These are phyloP conservation scores for Hypoxylon sp. DNA, from an alignment of 2,329 filamentous ascomycete genomes.

Conservation along the genomic window DNA sequence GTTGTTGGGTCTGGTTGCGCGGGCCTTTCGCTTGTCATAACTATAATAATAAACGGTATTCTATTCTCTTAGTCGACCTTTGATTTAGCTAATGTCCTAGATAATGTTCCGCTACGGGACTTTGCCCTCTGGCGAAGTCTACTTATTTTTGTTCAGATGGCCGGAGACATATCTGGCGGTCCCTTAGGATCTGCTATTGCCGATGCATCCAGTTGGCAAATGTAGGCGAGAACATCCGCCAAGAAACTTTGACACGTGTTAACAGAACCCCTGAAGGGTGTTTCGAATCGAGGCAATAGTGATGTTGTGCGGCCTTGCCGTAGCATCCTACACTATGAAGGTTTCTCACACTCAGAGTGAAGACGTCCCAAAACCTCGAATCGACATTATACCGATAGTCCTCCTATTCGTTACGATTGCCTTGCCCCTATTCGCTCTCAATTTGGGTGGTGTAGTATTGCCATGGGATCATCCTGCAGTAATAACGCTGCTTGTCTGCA, in stretches of 20 bases:
- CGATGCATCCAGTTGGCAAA: slow-evolving; percentile 26
- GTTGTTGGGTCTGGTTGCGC: slow-evolving; percentile 26
- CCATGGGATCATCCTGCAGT: slow-evolving; percentile 26
- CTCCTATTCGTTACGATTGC: slow-evolving; percentile 27
- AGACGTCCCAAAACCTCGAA: slow-evolving; percentile 21
- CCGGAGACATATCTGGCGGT: slow-evolving; percentile 28
- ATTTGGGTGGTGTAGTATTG: slow-evolving; percentile 16
- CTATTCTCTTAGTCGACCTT: neutral
- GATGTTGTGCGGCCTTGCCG: slow-evolving; percentile 28
- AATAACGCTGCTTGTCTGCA: slow-evolving; percentile 21
- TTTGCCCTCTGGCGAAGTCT: slow-evolving; percentile 32
- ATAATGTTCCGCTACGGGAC: slow-evolving; percentile 27
- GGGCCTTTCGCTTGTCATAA: slow-evolving; percentile 19
- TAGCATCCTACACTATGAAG: slow-evolving; percentile 12
- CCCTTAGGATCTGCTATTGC: slow-evolving; percentile 27
- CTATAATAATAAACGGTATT: slow-evolving; percentile 31
- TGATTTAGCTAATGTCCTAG: slow-evolving; percentile 14
- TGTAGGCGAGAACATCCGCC: slow-evolving; percentile 10
- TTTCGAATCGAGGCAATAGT: slow-evolving; percentile 25
- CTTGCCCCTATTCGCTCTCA: slow-evolving; percentile 31
- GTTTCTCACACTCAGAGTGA: slow-evolving; percentile 1
- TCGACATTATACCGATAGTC: slow-evolving; percentile 15
- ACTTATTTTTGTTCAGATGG: slow-evolving; percentile 31
- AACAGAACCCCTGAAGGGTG: slow-evolving; percentile 22
- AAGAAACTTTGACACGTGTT: neutral